Evolutionary conservation across 2,329 filamentous ascomycete species (phyloP).

Genomic region (Blastomyces emzantsi): DNA sequence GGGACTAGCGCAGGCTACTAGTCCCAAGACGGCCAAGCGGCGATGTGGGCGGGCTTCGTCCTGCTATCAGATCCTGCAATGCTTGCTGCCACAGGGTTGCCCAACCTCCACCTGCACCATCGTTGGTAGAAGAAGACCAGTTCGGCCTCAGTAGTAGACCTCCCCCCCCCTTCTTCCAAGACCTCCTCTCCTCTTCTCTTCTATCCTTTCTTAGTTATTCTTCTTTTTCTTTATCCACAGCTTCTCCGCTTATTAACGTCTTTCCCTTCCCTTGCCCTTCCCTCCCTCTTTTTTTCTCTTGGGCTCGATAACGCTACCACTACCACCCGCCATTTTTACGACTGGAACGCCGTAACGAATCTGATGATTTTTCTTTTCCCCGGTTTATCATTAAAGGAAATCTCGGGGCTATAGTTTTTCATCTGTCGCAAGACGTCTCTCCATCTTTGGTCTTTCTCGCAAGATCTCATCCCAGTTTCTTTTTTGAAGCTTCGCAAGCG

Average conservation of each 20-base stretch:
- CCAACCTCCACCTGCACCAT: conserved; percentile 3
- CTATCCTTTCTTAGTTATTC: conserved; percentile 5
- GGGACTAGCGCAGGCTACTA: background rate
- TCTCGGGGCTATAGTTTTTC: conserved; percentile 8
- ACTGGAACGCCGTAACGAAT: conserved; percentile 29
- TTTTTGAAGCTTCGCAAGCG: background rate
- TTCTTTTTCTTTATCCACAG: conserved; percentile 9
- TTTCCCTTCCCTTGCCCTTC: conserved; percentile 10
- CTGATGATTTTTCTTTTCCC: conserved; percentile 20
- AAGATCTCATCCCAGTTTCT: background rate
- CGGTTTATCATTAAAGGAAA: conserved; percentile 9
- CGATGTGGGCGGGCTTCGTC: background rate
- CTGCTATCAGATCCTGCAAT: conserved; percentile 11
- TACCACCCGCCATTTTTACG: conserved; percentile 25
- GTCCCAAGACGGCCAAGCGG: background rate
- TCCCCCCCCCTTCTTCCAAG: no score
- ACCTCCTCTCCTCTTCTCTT: background rate
- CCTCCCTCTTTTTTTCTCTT: conserved; percentile 13
- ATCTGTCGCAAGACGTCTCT: conserved; percentile 9
- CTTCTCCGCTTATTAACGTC: conserved; percentile 11
- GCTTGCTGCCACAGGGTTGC: conserved; percentile 5
- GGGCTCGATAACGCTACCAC: conserved; percentile 14
- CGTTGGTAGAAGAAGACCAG: background rate
- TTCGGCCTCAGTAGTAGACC: background rate
- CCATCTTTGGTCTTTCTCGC: conserved; percentile 1